Conservation (phyloP, 768 basidiomycete species). For the Candolleomyces efflorescens region DNA sequence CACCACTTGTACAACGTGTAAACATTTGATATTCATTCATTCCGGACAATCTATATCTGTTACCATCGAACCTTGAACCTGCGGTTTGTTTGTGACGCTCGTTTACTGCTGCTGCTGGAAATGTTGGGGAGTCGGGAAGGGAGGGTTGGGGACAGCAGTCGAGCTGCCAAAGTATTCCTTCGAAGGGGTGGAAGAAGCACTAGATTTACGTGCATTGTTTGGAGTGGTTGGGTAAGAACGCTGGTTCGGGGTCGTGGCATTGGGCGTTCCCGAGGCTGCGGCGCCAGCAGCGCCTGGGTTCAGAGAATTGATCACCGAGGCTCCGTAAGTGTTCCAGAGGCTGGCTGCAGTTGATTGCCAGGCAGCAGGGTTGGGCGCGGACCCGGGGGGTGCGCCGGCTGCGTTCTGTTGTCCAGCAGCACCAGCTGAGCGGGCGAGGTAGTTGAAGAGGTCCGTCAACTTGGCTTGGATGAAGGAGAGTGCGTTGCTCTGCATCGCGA, state of each 20-base stretch:
- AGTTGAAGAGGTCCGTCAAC: conserved; percentile 43
- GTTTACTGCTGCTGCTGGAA: conserved; percentile 10
- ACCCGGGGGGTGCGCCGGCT: not conserved
- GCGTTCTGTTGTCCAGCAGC: conserved; percentile 1
- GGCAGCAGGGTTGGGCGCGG: conserved; percentile 11
- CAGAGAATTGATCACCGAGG: conserved; percentile 27
- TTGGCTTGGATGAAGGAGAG: conserved; percentile 54
- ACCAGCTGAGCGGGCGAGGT: conserved; percentile 29
- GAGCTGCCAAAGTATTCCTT: not conserved
- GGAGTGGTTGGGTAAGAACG: not conserved
- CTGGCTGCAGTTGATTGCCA: conserved; percentile 26
- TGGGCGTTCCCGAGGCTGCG: conserved; percentile 6
- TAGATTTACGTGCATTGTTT: not conserved
- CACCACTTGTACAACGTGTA: not conserved
- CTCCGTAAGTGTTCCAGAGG: conserved; percentile 39
- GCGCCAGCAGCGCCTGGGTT: not conserved
- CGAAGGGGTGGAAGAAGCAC: not conserved
- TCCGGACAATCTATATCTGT: conserved; percentile 4
- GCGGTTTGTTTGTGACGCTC: not conserved
- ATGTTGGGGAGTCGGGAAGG: conserved; percentile 40
- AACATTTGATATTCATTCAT: not conserved
- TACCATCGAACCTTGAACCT: not conserved
- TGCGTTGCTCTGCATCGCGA: conserved; percentile 47
- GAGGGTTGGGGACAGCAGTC: conserved; percentile 13
- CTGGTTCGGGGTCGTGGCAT: conserved; percentile 10